Conservation (phyloP, 2,329 filamentous ascomycete genomes). For the Penicillium sp. region DNA sequence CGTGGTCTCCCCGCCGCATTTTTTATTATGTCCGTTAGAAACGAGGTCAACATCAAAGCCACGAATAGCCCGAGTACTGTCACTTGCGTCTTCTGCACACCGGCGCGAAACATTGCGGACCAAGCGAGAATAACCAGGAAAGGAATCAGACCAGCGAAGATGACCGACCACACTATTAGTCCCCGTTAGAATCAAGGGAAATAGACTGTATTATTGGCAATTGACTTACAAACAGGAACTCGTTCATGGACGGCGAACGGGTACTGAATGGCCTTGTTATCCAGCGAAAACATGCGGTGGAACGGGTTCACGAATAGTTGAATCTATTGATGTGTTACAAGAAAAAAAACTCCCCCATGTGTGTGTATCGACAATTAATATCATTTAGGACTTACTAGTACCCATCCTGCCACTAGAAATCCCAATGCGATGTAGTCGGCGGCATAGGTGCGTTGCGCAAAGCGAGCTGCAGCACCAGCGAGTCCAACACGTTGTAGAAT, state of each 20-base stretch:
- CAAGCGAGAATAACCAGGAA: constrained; percentile 65
- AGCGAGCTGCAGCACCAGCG: constrained; percentile 50
- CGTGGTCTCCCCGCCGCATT: constrained; percentile 80
- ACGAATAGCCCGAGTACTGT: constrained; percentile 79
- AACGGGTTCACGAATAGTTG: constrained; percentile 76
- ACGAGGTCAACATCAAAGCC: constrained; percentile 70
- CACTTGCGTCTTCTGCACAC: constrained; percentile 78
- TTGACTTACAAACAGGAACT: constrained; percentile 68
- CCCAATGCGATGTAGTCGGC: constrained; percentile 82
- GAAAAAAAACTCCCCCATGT: too few relatives aligned
- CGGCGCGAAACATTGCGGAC: constrained; percentile 62
- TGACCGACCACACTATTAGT: constrained; percentile 62
- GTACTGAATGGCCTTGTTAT: constrained; percentile 79
- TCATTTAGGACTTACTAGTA: constrained; percentile 26
- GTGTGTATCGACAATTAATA: too few relatives aligned
- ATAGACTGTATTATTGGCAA: neutral
- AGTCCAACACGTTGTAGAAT: constrained; percentile 38
- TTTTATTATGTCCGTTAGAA: constrained; percentile 89
- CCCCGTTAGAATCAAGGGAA: constrained; percentile 1
- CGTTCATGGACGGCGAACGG: constrained; percentile 82
- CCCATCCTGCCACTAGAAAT: constrained; percentile 66
- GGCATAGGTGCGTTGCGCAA: constrained; percentile 72
- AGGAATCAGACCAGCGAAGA: constrained; percentile 75
- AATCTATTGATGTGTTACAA: constrained; percentile 47
- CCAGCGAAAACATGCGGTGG: constrained; percentile 89